phyloP scores from a whole-genome alignment of 2,329 filamentous ascomycete genomes.

The Colletotrichum truncatum region DNA sequence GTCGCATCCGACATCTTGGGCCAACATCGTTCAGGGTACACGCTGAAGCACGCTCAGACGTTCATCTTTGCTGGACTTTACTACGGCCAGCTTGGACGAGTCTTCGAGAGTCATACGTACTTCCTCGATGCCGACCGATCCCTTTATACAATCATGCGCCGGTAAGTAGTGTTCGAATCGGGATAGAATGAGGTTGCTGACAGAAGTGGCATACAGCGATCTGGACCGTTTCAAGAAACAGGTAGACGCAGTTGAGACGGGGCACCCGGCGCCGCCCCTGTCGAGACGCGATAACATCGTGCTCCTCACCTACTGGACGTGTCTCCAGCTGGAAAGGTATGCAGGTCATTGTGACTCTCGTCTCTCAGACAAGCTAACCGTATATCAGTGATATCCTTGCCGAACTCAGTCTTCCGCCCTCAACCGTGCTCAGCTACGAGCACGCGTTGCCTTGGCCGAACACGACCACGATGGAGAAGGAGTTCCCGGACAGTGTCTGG shows the following conservation, averaged over 20 bases:
- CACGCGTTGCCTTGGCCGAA: constrained; percentile 75
- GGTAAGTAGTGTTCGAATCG: constrained; percentile 59
- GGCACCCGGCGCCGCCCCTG: not conserved
- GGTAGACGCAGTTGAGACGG: not conserved
- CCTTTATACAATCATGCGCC: constrained; percentile 78
- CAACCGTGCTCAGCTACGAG: constrained; percentile 69
- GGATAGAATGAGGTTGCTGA: not conserved
- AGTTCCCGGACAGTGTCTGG: constrained; percentile 57
- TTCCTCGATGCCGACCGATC: constrained; percentile 66
- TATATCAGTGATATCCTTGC: constrained; percentile 82
- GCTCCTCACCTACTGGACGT: constrained; percentile 89
- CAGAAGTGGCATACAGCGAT: constrained; percentile 48
- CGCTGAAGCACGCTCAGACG: constrained; percentile 85
- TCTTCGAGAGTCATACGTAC: constrained; percentile 82
- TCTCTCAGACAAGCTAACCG: constrained; percentile 25
- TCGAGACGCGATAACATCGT: constrained; percentile 69
- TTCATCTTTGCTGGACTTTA: constrained; percentile 88
- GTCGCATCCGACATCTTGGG: constrained; percentile 88
- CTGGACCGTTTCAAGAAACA: constrained; percentile 54
- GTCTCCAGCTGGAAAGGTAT: constrained; percentile 89
- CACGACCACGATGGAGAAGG: constrained; percentile 51
- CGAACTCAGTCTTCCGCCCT: constrained; percentile 75
- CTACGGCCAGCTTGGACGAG: constrained; percentile 85
- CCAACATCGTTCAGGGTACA: constrained; percentile 79
- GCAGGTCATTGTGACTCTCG: constrained; percentile 6